Conservation (phyloP, 225 moss, liverwort and hornwort genomes). For the Bryoerythrophyllum caledonicum region DNA sequence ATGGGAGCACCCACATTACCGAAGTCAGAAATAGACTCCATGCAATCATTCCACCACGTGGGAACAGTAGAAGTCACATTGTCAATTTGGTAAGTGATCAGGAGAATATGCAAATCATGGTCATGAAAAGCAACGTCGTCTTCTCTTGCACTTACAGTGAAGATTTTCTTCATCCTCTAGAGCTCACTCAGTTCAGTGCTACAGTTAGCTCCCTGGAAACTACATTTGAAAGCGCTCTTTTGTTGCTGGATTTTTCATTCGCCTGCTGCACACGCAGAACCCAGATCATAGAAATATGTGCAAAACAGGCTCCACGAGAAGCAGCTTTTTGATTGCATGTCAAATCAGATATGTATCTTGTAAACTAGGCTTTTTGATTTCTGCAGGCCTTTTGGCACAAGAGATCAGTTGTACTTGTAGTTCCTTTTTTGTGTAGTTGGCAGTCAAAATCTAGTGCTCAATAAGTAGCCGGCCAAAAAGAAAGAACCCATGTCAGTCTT, state of each 20-base stretch:
- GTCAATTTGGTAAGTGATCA: conserved; percentile 45
- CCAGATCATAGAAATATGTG: too few relatives aligned
- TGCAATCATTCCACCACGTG: conserved; percentile 56
- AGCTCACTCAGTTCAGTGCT: too few relatives aligned
- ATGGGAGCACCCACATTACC: conserved; percentile 58
- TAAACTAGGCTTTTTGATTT: neutral
- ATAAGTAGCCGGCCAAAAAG: conserved; percentile 2
- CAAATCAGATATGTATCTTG: neutral
- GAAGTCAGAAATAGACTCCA: conserved; percentile 78
- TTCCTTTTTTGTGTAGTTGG: neutral
- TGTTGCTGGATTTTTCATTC: neutral
- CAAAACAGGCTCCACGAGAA: neutral
- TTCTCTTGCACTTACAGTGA: neutral
- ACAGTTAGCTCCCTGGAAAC: neutral
- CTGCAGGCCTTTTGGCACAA: conserved; percentile 5
- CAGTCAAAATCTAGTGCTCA: neutral
- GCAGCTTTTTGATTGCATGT: conserved; percentile 13
- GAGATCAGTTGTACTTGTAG: neutral
- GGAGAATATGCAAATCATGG: conserved; percentile 7
- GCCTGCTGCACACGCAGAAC: neutral
- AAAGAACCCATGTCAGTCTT: conserved; percentile 1
- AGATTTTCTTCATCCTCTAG: neutral
- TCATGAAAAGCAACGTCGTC: neutral
- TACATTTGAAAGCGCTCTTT: too few relatives aligned
- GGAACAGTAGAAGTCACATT: conserved; percentile 46